Conservation (phyloP, 2,329 filamentous ascomycete species). For the Exophiala sideris region DNA sequence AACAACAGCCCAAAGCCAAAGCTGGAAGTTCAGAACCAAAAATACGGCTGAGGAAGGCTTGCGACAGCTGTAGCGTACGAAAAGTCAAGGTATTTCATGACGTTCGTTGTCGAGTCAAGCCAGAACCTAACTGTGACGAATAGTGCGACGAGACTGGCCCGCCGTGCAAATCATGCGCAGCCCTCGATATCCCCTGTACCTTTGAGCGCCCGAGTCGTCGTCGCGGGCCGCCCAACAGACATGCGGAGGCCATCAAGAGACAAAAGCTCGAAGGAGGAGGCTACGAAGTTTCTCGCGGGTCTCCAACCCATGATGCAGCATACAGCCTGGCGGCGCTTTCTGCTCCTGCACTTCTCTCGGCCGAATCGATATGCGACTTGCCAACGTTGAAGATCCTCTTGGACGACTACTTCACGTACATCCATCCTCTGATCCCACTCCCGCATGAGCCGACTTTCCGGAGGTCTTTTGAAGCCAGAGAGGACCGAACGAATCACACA, state of each 20-base stretch:
- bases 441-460: conserved; percentile 48
- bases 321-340: conserved; percentile 52
- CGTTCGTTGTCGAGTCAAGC: neutral
- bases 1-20: conserved; percentile 11
- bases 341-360: conserved; percentile 47
- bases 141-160: conserved; percentile 65
- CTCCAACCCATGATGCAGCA: conserved; percentile 50
- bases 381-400: conserved; percentile 40
- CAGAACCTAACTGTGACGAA: conserved; percentile 11
- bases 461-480: conserved; percentile 40
- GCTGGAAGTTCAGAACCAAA: conserved; percentile 27
- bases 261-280: conserved; percentile 45
- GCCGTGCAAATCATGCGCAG: conserved; percentile 62
- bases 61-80: conserved; percentile 52
- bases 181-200: conserved; percentile 65
- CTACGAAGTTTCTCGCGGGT: conserved; percentile 30
- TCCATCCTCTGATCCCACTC: conserved; percentile 46
- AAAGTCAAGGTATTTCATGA: conserved; percentile 48
- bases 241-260: conserved; percentile 65
- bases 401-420: conserved; percentile 49
- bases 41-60: conserved; percentile 49
- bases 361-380: conserved; percentile 45
- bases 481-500: conserved; percentile 40
- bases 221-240: conserved; percentile 63
- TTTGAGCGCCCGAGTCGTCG: conserved; percentile 62